Percentiles rank a stretch among this genome's conserved stretches.
These are phyloP conservation scores for Aristolochia contorta DNA, from an alignment of 164 flowering plant genomes.

Conservation along the genomic window DNA sequence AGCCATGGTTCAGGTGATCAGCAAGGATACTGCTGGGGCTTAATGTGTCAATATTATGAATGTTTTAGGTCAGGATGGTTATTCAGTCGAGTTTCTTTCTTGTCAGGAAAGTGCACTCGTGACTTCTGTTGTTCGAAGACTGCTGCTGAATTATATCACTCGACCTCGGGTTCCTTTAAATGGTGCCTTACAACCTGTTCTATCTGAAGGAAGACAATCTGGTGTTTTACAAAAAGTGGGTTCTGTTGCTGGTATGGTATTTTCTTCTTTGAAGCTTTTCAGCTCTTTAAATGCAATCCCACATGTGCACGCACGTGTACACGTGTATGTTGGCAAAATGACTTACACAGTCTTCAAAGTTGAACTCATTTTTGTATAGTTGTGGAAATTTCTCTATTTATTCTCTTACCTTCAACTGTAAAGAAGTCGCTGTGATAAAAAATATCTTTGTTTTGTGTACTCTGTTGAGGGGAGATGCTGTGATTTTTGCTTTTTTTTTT, in stretches of 20 bases:
- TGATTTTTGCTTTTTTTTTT: no score
- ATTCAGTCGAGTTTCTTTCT: constrained; percentile 6
- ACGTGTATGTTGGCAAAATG: no score
- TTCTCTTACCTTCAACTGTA: no score
- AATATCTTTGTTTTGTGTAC: no score
- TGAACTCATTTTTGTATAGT: no score
- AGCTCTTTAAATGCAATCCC: not conserved
- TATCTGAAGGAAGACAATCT: constrained; percentile 49
- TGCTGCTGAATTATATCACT: constrained; percentile 57
- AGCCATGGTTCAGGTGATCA: constrained; percentile 71
- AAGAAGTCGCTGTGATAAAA: no score
- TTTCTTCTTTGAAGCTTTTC: not conserved
- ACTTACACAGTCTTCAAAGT: no score
- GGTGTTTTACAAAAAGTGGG: constrained; percentile 89
- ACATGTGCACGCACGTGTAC: no score
- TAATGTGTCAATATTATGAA: not conserved
- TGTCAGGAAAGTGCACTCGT: constrained; percentile 69
- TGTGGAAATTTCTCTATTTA: no score
- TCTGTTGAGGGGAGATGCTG: no score
- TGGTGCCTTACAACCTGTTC: constrained; percentile 38
- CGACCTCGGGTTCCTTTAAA: constrained; percentile 42
- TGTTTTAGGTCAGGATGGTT: not conserved
- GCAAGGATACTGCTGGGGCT: not conserved
- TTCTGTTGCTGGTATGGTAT: constrained; percentile 76
- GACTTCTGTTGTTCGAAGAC: constrained; percentile 48